Conservation (phyloP, 768 basidiomycete genomes). For the Plicaturopsis crispa region DNA sequence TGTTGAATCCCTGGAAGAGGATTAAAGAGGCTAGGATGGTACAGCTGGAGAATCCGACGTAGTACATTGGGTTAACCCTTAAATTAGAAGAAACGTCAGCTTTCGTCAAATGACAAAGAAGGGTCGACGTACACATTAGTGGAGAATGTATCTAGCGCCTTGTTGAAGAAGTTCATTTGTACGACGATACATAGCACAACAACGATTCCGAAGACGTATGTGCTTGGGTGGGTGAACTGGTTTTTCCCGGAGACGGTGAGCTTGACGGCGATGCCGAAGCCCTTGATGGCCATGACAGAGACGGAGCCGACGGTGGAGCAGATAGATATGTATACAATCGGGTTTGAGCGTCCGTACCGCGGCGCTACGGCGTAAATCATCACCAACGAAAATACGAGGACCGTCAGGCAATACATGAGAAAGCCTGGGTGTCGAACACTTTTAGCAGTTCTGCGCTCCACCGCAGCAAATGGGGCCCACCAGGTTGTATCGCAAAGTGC, state of each 20-base stretch:
- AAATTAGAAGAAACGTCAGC: slow-evolving; percentile 1
- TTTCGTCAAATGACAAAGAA: neutral
- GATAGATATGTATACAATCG: slow-evolving; percentile 90
- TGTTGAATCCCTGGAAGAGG: slow-evolving; percentile 96
- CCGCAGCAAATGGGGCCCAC: slow-evolving; percentile 33
- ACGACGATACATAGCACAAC: slow-evolving; percentile 80
- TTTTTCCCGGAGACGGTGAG: slow-evolving; percentile 90
- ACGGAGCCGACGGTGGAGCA: slow-evolving; percentile 94
- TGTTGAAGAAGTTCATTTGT: slow-evolving; percentile 98
- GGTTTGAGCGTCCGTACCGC: slow-evolving; percentile 79
- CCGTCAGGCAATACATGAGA: slow-evolving; percentile 82
- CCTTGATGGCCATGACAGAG: slow-evolving; percentile 99
- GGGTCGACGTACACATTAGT: slow-evolving; percentile 80
- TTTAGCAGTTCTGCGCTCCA: neutral
- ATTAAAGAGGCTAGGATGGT: slow-evolving; percentile 94
- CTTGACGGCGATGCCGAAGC: slow-evolving; percentile 94
- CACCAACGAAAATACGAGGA: slow-evolving; percentile 70
- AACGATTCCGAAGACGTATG: slow-evolving; percentile 90
- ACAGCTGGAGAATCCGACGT: slow-evolving; percentile 91
- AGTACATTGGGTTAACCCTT: slow-evolving; percentile 97
- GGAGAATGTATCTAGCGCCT: slow-evolving; percentile 92
- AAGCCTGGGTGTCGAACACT: slow-evolving; percentile 53
- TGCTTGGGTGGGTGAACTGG: slow-evolving; percentile 90
- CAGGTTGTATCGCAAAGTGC: slow-evolving; percentile 87
- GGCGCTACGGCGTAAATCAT: slow-evolving; percentile 88